These are phyloP conservation scores for Tuber borchii DNA, from an alignment of 495 filamentous ascomycete species.

Conservation along the genomic window DNA sequence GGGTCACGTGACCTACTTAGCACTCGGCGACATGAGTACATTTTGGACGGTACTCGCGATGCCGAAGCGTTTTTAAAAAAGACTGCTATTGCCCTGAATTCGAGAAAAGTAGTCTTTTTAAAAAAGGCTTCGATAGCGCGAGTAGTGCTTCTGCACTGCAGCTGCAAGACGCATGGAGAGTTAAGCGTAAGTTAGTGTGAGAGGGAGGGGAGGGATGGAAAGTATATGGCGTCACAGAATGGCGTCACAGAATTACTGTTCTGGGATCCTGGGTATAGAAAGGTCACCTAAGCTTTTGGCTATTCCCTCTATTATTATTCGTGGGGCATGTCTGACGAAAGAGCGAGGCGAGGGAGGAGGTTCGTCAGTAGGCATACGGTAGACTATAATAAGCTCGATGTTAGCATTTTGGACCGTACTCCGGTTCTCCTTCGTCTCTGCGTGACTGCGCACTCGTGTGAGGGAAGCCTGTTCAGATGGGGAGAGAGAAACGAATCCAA, in stretches of 20 bases:
- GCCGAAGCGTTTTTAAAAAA: no score
- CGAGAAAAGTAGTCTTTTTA: no score
- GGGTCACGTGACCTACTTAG: no score
- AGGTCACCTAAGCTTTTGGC: not conserved
- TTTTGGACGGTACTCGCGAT: no score
- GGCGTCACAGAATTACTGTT: not conserved
- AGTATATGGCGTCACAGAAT: not conserved
- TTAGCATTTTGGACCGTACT: not conserved
- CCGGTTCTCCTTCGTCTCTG: not conserved
- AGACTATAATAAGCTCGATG: not conserved
- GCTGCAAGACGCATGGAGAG: not conserved
- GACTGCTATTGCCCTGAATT: no score
- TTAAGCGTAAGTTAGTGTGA: not conserved
- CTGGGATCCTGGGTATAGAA: not conserved
- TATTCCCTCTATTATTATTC: not conserved
- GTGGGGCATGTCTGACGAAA: not conserved
- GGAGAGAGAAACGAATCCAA: not conserved
- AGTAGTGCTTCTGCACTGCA: not conserved
- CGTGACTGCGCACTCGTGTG: not conserved
- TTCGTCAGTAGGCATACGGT: conserved; percentile 1
- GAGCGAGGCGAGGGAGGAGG: not conserved
- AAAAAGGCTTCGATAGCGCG: no score
- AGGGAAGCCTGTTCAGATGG: not conserved
- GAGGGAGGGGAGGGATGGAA: not conserved
- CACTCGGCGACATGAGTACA: no score